Percentiles rank a stretch among this genome's conserved stretches.
phyloP scores from a whole-genome alignment of 73 alveolate genomes.

The Blepharisma stoltei region DNA sequence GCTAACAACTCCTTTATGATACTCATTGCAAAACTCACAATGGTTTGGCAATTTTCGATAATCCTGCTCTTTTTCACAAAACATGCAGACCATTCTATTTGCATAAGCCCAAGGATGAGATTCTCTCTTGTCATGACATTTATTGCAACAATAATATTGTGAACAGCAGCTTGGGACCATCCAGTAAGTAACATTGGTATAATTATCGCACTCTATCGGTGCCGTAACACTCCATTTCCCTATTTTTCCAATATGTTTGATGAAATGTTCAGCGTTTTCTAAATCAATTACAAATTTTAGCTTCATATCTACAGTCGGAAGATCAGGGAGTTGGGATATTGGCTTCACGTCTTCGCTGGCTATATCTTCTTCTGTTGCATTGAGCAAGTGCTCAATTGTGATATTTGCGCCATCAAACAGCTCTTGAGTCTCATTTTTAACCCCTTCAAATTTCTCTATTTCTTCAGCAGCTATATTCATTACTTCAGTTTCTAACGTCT shows the following conservation, averaged over 20 bases:
- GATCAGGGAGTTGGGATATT: background rate
- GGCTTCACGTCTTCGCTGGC: too few relatives aligned
- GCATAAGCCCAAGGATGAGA: slow-evolving; percentile 14
- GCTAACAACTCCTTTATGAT: background rate
- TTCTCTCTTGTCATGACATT: slow-evolving; percentile 13
- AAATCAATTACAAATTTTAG: background rate
- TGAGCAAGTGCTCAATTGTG: too few relatives aligned
- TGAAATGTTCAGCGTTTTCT: background rate
- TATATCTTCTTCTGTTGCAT: too few relatives aligned
- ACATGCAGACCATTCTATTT: background rate
- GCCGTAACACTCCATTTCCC: too few relatives aligned
- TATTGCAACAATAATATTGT: slow-evolving; percentile 23
- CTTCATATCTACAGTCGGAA: background rate
- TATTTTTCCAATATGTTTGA: background rate
- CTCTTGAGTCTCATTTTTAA: too few relatives aligned
- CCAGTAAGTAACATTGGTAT: slow-evolving; percentile 8
- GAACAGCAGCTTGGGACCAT: background rate
- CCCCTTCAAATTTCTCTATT: too few relatives aligned
- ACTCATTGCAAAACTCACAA: slow-evolving; percentile 8
- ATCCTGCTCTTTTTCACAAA: slow-evolving; percentile 2
- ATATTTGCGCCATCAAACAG: too few relatives aligned
- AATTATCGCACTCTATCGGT: background rate
- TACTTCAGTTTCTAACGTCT: too few relatives aligned
- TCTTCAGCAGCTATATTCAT: too few relatives aligned
- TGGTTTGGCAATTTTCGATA: slow-evolving; percentile 14